Evolutionary conservation across 768 basidiomycete species (phyloP).

Genomic region (Calvatia gigantea): DNA sequence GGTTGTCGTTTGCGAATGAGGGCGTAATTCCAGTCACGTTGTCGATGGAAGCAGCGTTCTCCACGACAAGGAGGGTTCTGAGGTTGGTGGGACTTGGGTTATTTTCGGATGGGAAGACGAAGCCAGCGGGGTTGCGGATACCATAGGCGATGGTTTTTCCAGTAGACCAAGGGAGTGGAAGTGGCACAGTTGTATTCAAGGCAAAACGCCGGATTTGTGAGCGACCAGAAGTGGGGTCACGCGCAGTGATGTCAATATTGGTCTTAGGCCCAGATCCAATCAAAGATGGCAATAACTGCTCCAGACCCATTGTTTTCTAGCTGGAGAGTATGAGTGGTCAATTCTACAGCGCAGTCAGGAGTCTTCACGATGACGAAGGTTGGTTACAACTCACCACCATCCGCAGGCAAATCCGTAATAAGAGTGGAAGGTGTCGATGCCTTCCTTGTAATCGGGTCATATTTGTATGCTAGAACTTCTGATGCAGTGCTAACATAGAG

Average conservation of each 20-base stretch:
- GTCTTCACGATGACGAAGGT: background rate
- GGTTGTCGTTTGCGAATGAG: slow-evolving; percentile 42
- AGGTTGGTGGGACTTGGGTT: slow-evolving; percentile 1
- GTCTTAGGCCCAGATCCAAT: slow-evolving; percentile 34
- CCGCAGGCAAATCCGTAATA: slow-evolving; percentile 32
- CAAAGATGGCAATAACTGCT: slow-evolving; percentile 23
- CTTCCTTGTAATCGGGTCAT: slow-evolving; percentile 28
- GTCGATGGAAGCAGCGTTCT: slow-evolving; percentile 43
- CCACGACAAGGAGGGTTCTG: slow-evolving; percentile 31
- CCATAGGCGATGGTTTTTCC: slow-evolving; percentile 38
- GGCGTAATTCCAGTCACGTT: slow-evolving; percentile 34
- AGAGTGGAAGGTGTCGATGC: slow-evolving; percentile 23
- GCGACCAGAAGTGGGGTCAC: slow-evolving; percentile 38
- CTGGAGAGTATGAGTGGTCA: slow-evolving; percentile 39
- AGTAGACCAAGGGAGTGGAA: slow-evolving; percentile 22
- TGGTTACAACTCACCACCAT: slow-evolving; percentile 36
- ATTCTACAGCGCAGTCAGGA: slow-evolving; percentile 21
- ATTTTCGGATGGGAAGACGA: slow-evolving; percentile 28
- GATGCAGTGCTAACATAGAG: slow-evolving; percentile 38
- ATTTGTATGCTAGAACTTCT: slow-evolving; percentile 30
- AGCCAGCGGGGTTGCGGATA: slow-evolving; percentile 42
- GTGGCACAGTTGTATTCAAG: slow-evolving; percentile 14
- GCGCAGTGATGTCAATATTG: slow-evolving; percentile 41
- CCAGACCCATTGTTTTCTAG: slow-evolving; percentile 22
- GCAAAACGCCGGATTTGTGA: slow-evolving; percentile 36